Base-by-base conservation (phyloP, 202 grass and related monocot species). In the Carex arenaria region DNA sequence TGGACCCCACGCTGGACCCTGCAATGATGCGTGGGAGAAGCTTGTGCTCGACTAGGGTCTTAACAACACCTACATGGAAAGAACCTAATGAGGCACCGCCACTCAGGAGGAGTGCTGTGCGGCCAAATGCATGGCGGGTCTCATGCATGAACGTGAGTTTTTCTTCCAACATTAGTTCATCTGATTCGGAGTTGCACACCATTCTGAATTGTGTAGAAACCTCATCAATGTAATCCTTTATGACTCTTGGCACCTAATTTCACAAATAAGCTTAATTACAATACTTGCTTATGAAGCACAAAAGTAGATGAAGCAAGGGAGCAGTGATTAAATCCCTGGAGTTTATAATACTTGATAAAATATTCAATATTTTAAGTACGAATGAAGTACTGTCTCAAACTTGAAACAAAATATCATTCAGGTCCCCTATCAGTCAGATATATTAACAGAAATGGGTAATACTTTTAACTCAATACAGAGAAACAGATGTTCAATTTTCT, bases 221-320 rank as follows among this genome's bases (percentile, higher is more conserved):
- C 86, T 98, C 95, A 42, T 98, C 93, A 70, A 98, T 98, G 83
- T 95, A 98, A 51, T 95, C 93, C 75, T 98, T 93, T 85, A 95
- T 93, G 72, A 95, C 86, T 66, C 84, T 95, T 73, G 95, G 95
- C 15, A 98, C 93, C 95, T 98, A 80, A 10, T 62, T 73, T 38
- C 73, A 57, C 53, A 77, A 19, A 36, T 72, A 56, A 76, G 51
- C 26, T 76, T 9, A 68, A 67, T 8, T 8, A 43, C 18, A 73
- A 68, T 84, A 22, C 68, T 12, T 69, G 59, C 0, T 6, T 52
- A 73, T 52, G 17, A 51, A 73, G 4, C 42, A 73, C 15, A 53
- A 53, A 68, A 30, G 4, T 74, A 74, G 20, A 53, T 26, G 70
- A 53, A 53, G 11, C 10, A 51, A 73, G 45, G 51, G 8, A 49